Base-by-base conservation (phyloP, 192 early-diverging fungal species). In the Funneliformis mosseae region DNA sequence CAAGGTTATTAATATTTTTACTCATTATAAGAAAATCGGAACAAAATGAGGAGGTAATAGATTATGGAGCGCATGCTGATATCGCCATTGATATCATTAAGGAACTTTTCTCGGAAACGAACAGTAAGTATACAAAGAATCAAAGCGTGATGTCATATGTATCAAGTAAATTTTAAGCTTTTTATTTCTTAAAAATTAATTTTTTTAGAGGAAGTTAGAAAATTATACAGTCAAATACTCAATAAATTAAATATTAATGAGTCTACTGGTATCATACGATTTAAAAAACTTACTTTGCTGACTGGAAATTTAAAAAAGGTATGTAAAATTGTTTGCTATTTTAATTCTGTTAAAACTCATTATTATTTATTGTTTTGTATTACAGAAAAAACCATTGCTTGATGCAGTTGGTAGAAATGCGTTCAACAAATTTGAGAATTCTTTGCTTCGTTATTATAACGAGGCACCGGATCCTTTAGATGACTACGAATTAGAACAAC, bases 41-140 rank as follows among this genome's bases (percentile, higher is more conserved):
- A 8, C 74, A 83, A 38, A 81, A 80, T 46, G 81, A 82, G 27
- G 48, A 83, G 0, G 80, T 46, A 12, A 79, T 85, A 28, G 87
- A 92, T 43, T 76, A 81, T 59, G 89, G 88, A 9, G 64, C 91
- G 5, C 90, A 90, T 21, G 88, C 84, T 6, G 81, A 83, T 4
- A 83, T 96, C 33, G 94, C 90, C 9, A 81, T 93, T n/a, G 88
- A 92, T 3, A 83, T 93, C 14, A 83, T 95, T 41, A 91, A 92
- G 79, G 75, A 84, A 3, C 85, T 88, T 67, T 85, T 87, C 25
- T 68, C 74, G 6, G 87, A 87, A 67, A 59, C 80, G 67, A 39
- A 83, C 46, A 71, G 85, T 87, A 81, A 84, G 83, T 77, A 61
- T 21, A 4, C 4, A 4, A 42, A 33, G 3, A 2, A 33, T 33